Percentiles rank a stretch among this genome's conserved stretches.
Conservation (phyloP, 345 rosid genomes). For the Citrus hindsii region DNA sequence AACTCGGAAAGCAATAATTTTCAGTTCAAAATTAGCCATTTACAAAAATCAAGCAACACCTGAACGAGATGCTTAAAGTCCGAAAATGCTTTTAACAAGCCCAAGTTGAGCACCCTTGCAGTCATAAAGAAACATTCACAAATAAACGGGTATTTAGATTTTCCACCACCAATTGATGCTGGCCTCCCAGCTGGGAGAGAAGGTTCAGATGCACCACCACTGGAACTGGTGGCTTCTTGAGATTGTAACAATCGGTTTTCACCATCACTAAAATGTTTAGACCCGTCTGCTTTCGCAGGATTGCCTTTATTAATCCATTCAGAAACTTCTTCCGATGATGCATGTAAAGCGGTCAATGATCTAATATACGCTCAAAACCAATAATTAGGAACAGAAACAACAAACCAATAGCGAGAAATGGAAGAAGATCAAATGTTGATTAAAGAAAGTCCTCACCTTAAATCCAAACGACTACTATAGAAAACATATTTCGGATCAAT, state of each 20-base stretch:
- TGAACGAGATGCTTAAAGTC: slow-evolving; percentile 97
- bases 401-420: neutral
- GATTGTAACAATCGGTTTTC: slow-evolving; percentile 65
- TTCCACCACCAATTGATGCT: slow-evolving; percentile 32
- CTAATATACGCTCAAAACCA: slow-evolving; percentile 34
- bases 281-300: slow-evolving; percentile 23
- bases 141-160: slow-evolving; percentile 60
- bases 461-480: slow-evolving; percentile 60
- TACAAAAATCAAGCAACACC: slow-evolving; percentile 42
- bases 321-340: slow-evolving; percentile 89
- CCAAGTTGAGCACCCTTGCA: slow-evolving; percentile 92
- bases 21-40: slow-evolving; percentile 2
- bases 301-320: slow-evolving; percentile 66
- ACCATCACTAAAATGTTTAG: slow-evolving; percentile 33
- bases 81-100: slow-evolving; percentile 90
- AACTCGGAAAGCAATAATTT: neutral
- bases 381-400: slow-evolving; percentile 14
- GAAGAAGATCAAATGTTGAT: neutral
- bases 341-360: slow-evolving; percentile 81
- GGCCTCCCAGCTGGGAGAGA: slow-evolving; percentile 25
- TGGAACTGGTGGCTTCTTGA: slow-evolving; percentile 76
- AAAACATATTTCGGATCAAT: slow-evolving; percentile 85
- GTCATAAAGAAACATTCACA: slow-evolving; percentile 99
- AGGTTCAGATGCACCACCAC: slow-evolving; percentile 34
- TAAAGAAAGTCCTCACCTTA: slow-evolving; percentile 55